phyloP scores from a whole-genome alignment of 139 green algal genomes.

The Volvox africanus region DNA sequence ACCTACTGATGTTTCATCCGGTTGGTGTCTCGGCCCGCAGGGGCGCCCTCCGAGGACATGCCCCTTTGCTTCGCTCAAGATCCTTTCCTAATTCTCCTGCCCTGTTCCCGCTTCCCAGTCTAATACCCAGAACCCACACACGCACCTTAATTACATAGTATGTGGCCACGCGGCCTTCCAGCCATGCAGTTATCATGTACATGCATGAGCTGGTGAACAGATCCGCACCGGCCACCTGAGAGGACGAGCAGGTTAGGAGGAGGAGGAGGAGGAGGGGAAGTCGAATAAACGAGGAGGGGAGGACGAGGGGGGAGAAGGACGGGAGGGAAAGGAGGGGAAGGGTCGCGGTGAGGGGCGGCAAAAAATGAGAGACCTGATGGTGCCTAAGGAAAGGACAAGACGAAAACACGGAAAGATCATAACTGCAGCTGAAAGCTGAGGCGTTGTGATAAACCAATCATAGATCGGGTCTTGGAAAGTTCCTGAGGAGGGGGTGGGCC shows the following conservation, averaged over 20 bases:
- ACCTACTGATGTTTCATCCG: no score
- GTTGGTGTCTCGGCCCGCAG: no score
- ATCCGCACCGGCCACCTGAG: conserved; percentile 75
- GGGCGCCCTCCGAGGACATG: no score
- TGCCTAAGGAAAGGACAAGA: no score
- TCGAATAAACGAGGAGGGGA: no score
- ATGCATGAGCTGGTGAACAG: conserved; percentile 91
- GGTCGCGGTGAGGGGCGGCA: not conserved
- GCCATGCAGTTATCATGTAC: conserved; percentile 70
- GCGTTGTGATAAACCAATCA: no score
- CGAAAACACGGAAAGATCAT: no score
- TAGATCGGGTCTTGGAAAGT: no score
- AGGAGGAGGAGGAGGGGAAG: no score
- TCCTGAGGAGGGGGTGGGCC: no score
- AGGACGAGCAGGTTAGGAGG: not conserved
- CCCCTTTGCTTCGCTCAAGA: not conserved
- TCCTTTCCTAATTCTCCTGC: not conserved
- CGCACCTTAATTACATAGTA: conserved; percentile 34
- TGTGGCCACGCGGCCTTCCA: conserved; percentile 62
- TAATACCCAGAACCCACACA: not conserved
- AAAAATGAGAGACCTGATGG: no score
- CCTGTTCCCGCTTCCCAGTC: not conserved
- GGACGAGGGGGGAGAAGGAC: not conserved
- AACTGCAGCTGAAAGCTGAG: no score
- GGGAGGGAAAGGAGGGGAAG: not conserved